phyloP scores from a whole-genome alignment of 495 filamentous ascomycete genomes.

The Apiosordaria backusii region DNA sequence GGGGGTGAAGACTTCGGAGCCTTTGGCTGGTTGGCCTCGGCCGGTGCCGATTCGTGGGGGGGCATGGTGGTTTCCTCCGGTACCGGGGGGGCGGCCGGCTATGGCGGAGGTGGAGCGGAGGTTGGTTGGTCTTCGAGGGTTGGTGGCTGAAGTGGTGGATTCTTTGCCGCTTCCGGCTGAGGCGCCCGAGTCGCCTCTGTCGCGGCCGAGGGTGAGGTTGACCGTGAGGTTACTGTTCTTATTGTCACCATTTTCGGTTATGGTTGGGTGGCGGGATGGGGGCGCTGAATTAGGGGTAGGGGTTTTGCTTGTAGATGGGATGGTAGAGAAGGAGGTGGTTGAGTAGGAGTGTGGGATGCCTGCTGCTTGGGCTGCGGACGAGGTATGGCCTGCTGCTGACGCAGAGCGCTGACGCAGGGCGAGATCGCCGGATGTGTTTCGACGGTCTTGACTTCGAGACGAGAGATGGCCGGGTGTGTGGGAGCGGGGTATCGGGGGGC shows the following conservation, averaged over 20 bases:
- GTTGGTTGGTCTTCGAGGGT: constrained; percentile 31
- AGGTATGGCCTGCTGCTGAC: constrained; percentile 34
- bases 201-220: constrained; percentile 17
- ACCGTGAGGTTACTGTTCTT: background rate
- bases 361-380: constrained; percentile 16
- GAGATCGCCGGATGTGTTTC: constrained; percentile 45
- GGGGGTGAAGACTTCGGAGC: constrained; percentile 36
- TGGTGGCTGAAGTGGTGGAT: constrained; percentile 23
- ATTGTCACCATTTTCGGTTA: constrained; percentile 20
- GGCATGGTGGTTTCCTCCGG: constrained; percentile 2
- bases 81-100: constrained; percentile 35
- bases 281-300: constrained; percentile 30
- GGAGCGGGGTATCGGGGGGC: constrained; percentile 41
- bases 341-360: constrained; percentile 12
- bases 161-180: constrained; percentile 38
- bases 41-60: constrained; percentile 25
- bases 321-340: constrained; percentile 26
- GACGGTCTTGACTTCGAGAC: constrained; percentile 45
- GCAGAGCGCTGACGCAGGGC: constrained; percentile 50
- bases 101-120: constrained; percentile 54
- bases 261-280: constrained; percentile 26
- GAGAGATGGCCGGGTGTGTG: constrained; percentile 55
- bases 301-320: constrained; percentile 29
- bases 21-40: constrained; percentile 30
- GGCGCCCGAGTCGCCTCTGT: constrained; percentile 38